A percentile compares a stretch with the other conserved stretches of the same genome.
phyloP scores from a whole-genome alignment of 768 basidiomycete genomes.

The Boletus bicolor region DNA sequence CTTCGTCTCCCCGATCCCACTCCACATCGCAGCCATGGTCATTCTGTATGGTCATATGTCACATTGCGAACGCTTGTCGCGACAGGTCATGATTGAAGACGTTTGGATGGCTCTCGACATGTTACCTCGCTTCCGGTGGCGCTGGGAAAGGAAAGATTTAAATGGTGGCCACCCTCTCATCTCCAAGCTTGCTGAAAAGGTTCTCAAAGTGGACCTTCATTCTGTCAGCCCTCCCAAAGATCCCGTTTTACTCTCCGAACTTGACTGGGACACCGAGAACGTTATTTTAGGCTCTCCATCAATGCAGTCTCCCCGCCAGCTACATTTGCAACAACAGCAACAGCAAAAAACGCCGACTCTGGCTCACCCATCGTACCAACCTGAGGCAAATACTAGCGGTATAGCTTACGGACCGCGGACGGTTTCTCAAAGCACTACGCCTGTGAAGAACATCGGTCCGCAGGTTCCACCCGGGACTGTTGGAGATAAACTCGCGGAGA shows the following conservation, averaged over 20 bases:
- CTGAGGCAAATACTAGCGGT: constrained; percentile 25
- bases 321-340: constrained; percentile 31
- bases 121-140: constrained; percentile 87
- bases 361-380: constrained; percentile 33
- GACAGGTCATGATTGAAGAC: constrained; percentile 70
- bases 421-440: constrained; percentile 28
- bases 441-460: constrained; percentile 23
- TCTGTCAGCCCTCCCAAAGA: constrained; percentile 42
- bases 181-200: constrained; percentile 74
- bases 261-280: constrained; percentile 46
- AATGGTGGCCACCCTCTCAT: constrained; percentile 83
- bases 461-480: constrained; percentile 24
- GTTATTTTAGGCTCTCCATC: constrained; percentile 28
- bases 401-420: constrained; percentile 30
- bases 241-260: constrained; percentile 41
- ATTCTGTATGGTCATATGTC: constrained; percentile 87
- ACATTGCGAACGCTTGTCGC: constrained; percentile 62
- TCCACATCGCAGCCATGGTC: constrained; percentile 90
- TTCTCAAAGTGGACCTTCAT: constrained; percentile 71
- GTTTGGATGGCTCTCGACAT: constrained; percentile 86
- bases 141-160: constrained; percentile 84
- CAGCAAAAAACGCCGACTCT: constrained; percentile 38
- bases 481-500: constrained; percentile 50
- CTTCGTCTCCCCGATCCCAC: constrained; percentile 84
- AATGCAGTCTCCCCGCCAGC: constrained; percentile 24